Percentiles rank a stretch among this genome's conserved stretches.
Conservation (phyloP, 495 filamentous ascomycete species). For the Parmelia sp. region DNA sequence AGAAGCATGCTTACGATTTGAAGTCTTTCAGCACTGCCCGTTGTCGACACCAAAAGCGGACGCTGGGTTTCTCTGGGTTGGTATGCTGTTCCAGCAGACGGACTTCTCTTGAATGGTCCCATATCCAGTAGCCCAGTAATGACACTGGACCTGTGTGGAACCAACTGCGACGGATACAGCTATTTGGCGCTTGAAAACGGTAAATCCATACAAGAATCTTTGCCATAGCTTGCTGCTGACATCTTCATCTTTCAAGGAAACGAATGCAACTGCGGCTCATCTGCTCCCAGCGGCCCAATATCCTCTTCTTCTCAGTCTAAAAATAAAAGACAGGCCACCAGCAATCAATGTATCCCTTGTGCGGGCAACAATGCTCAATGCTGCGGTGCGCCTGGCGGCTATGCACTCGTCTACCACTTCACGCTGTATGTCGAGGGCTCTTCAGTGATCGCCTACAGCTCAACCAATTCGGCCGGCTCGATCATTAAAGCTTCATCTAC, state of each 20-base stretch:
- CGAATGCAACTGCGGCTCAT: constrained; percentile 1
- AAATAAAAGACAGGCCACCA: no score
- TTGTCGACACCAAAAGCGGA: neutral
- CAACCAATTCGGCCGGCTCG: neutral
- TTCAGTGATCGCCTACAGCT: neutral
- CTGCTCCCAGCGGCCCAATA: neutral
- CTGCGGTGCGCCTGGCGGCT: constrained; percentile 1
- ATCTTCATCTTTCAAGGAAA: neutral
- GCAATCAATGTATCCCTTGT: neutral
- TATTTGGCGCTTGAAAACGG: constrained; percentile 1
- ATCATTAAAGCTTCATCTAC: neutral
- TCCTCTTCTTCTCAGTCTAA: neutral
- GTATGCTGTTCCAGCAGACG: neutral
- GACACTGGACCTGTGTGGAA: neutral
- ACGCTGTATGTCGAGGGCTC: neutral
- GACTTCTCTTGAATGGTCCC: neutral
- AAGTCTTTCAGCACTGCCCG: neutral
- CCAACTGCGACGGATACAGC: neutral
- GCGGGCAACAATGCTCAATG: neutral
- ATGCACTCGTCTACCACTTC: neutral
- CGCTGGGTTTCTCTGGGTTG: neutral
- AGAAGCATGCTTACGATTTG: neutral
- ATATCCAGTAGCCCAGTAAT: neutral
- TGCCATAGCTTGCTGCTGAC: neutral
- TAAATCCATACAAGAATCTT: no score